Evolutionary conservation across 2,329 filamentous ascomycete genomes (phyloP), one percentile per base, ranked within the genome.

Genomic region (Ascochyta koolunga): DNA sequence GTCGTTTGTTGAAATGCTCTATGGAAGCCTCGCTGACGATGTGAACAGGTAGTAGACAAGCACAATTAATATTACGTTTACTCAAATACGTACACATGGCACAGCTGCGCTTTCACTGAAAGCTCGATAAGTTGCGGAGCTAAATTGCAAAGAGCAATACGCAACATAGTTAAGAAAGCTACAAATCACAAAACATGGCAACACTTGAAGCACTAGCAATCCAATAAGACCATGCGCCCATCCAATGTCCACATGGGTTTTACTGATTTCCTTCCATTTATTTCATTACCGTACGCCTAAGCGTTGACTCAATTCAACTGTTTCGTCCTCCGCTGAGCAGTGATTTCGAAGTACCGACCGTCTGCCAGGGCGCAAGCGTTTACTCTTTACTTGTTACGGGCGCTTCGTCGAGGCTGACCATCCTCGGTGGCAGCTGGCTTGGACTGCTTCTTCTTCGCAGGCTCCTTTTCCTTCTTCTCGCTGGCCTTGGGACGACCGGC

Each of bases 371-470:
- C 10, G 11, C 39, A n/a, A 7, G 21, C n/a, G 15, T 24, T 19
- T 13, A 18, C 5, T 4, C n/a, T 16, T 47, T 51, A 59, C 59
- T 58, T 69, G 61, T 78, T 77, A 52, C 79, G 71, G 22, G 71
- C 74, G 41, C 78, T 80, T 48, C 79, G 77, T 51, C 79, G 68
- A 24, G 79, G 79, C 70, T 79, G 72, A 37, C 79, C 79, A 49
- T 76, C 72, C 44, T 75, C 79, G 25, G 79, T 81, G 10, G 79
- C 79, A 29, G 79, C 78, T 62, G 77, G 77, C 76, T 82, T 81
- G 25, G 79, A 75, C 62, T 76, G 67, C 59, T 73, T 76, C 71
- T 80, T 80, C 62, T 67, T 66, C 15, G 60, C 68, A 25, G 73
- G 65, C 41, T 77, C 72, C 51, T 76, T 77, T 38, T 74, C 70